Conservation (phyloP, 1,284 basidiomycete species). For the Ceratobasidium sp. region DNA sequence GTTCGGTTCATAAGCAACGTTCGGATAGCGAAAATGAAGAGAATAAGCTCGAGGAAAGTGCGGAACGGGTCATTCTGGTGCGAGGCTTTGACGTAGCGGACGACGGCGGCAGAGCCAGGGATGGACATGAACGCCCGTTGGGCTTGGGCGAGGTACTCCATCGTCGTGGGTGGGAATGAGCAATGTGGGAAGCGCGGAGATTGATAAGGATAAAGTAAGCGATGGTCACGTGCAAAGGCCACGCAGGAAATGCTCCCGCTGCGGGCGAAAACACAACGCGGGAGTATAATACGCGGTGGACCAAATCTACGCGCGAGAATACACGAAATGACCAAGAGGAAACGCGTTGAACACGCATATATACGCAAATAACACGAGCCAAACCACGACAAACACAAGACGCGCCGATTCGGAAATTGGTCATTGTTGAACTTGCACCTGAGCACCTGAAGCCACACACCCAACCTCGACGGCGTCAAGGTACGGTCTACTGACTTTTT, state of each 20-base stretch:
- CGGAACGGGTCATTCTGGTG: slow-evolving; percentile 93
- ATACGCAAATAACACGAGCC: slow-evolving; percentile 1
- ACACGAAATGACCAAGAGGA: background rate
- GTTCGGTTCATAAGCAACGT: slow-evolving; percentile 93
- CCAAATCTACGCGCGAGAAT: background rate
- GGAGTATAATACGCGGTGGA: slow-evolving; percentile 1
- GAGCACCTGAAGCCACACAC: slow-evolving; percentile 5
- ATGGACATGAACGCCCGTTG: slow-evolving; percentile 77
- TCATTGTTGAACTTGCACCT: slow-evolving; percentile 30
- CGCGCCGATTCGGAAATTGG: slow-evolving; percentile 10
- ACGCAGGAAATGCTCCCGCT: slow-evolving; percentile 4
- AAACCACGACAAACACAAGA: background rate
- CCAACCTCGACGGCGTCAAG: slow-evolving; percentile 1
- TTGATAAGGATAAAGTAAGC: slow-evolving; percentile 31
- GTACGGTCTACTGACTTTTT: slow-evolving; percentile 16
- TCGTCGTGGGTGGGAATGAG: slow-evolving; percentile 36
- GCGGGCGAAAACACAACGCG: background rate
- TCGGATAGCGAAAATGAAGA: slow-evolving; percentile 89
- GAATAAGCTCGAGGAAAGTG: slow-evolving; percentile 89
- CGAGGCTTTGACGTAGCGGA: slow-evolving; percentile 91
- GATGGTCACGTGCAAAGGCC: slow-evolving; percentile 16
- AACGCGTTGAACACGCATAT: slow-evolving; percentile 24
- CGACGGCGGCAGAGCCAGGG: slow-evolving; percentile 90
- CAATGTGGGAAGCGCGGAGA: slow-evolving; percentile 23
- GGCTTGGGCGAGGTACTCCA: slow-evolving; percentile 50